Conservation (phyloP, 257 asterid genomes). For the Solanum dulcamara region DNA sequence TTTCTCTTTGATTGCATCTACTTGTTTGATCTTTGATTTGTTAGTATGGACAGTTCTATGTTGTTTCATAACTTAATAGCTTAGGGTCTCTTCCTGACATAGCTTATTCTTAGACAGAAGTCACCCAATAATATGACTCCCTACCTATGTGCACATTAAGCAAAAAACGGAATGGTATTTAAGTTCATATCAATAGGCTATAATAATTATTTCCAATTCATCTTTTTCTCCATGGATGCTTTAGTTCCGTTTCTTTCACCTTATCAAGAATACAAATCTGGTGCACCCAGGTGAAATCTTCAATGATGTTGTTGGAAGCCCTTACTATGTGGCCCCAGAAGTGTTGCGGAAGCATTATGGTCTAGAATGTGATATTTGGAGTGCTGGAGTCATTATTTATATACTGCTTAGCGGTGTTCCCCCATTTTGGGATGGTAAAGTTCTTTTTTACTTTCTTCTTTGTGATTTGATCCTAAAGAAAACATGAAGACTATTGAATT, state of each 20-base stretch:
- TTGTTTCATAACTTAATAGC: neutral
- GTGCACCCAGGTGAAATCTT: constrained; percentile 34
- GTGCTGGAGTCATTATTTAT: constrained; percentile 63
- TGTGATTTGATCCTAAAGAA: neutral
- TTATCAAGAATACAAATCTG: constrained; percentile 5
- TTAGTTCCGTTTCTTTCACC: neutral
- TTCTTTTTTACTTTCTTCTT: neutral
- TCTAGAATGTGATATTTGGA: constrained; percentile 64
- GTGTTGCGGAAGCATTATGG: constrained; percentile 51
- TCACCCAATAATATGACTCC: neutral
- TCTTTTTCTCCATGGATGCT: neutral
- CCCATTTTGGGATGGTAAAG: constrained; percentile 63
- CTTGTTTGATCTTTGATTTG: neutral
- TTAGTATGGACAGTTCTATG: neutral
- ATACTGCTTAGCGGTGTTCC: constrained; percentile 60
- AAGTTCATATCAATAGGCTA: neutral
- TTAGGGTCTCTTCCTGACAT: neutral
- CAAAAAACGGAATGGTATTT: neutral
- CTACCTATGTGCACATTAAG: neutral
- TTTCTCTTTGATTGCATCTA: neutral
- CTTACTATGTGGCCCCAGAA: constrained; percentile 63
- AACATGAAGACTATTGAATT: neutral
- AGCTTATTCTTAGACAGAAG: neutral
- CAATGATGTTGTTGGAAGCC: constrained; percentile 60
- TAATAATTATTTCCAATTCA: neutral